Base-by-base conservation (phyloP, 1,139 yeast species). In the Suhomyces coccinellae region DNA sequence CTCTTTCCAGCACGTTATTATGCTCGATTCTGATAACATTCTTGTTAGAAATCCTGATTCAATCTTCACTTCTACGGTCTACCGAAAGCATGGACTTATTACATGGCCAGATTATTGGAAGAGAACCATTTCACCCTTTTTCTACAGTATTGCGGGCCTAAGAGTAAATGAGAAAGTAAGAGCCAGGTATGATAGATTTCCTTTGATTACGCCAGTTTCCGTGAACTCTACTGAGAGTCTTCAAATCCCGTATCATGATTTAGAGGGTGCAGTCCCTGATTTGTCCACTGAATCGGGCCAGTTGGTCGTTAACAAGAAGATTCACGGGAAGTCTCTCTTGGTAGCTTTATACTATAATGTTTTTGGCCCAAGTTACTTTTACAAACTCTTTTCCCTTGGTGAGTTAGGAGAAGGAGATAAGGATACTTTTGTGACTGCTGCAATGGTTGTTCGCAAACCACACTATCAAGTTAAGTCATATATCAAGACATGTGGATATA, bases 21-120 rank as follows among this genome's bases (percentile, higher is more conserved):
- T 73, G 37, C 54, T 73, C 39, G 79, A 73, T 52, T 68, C 77
- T 8, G 79, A 73, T 49, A 73, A 73, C 48, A 56, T 72, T 3
- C 51, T 68, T 9, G 57, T 73, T 14, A 53, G 62, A 26, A 63
- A 69, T 29, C 77, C 77, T 0, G 75, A 69, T 33, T 48, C 53
- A 5, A 49, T 85, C 1, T 81, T 86, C 54, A 67, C 69, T 6
- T 69, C 77, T 41, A 77, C 77, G 34, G 80, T 87, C 4, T 87
- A 74, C 62, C 62, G 62, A 36, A 58, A 73, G 27, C 66, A 72
- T 40, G 90, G 91, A 1, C 72, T 84, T 63, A 76, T 87, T 5
- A 67, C 84, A 27, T 87, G 95, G 91, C 93, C 95, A 6, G 95
- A 87, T 63, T 87, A 81, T 60, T 87, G 95, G 95, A 74, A 79